Base-by-base conservation (phyloP, 768 basidiomycete genomes). In the Podaxis mareebaensis region DNA sequence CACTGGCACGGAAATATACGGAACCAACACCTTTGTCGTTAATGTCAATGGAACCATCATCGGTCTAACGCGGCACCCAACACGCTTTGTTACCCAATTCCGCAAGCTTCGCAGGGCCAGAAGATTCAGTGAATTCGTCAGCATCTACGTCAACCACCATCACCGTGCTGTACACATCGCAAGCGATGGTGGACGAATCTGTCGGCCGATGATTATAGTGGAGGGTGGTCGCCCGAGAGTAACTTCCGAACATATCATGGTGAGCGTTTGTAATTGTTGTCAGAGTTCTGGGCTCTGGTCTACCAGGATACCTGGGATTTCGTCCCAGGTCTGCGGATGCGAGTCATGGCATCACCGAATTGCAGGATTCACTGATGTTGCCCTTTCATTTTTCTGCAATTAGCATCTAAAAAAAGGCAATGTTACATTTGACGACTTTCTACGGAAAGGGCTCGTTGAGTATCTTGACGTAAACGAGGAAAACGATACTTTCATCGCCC, bases 381-480 rank as follows among this genome's bases (percentile, higher is more conserved):
- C 22, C 30, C 44, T 62, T 40, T 24, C 28, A 44, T 30, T 46
- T 33, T 33, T 1, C 33, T 44, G 24, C 46, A 44, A 64, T 1
- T 69, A 96, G 91, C 82, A 89, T 73, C 83, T 99, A 60, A 96
- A 96, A 73, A 84, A 86, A 68, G 90, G 87, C 38, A 76, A 77
- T 54, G 83, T 92, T 48, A 86, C 87, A 3, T 99, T 99, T 71
- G 96, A 99, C 73, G 95, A 96, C 73, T 99, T 99, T 77, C 81
- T 99, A 22, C 83, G 85, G 52, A 88, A 88, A 66, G 97, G 97
- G 33, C 84, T 99, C 13, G 94, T 99, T 64, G 97, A 99, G 74
- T 99, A 99, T 72, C 87, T 98, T 44, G 97, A 99, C 73, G 96
- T 98, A 59, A 99, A 99, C 73, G 97, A 99, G 76, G 97, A 99